Evolutionary conservation across 768 basidiomycete species (phyloP).

Genomic region (Pleurotus sapidus): DNA sequence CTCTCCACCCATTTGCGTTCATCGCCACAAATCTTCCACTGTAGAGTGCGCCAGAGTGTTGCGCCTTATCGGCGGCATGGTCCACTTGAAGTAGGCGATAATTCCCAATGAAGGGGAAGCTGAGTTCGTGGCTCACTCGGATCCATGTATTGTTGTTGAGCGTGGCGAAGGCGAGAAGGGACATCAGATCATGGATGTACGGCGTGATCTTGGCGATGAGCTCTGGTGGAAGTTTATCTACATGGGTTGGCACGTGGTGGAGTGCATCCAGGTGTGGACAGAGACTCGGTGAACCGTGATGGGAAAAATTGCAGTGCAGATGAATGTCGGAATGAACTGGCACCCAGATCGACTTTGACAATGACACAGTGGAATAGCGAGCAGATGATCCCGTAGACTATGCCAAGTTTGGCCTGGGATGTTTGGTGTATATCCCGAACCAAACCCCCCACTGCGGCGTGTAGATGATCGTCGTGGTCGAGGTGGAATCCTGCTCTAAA

Average conservation of each 20-base stretch:
- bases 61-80: too few relatives aligned
- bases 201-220: background rate
- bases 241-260: background rate
- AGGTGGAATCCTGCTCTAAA: slow-evolving; percentile 16
- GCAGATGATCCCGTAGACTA: background rate
- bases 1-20: too few relatives aligned
- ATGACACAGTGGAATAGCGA: background rate
- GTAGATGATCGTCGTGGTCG: slow-evolving; percentile 13
- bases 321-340: background rate
- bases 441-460: background rate
- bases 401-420: background rate
- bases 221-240: background rate
- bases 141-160: too few relatives aligned
- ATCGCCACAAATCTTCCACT: too few relatives aligned
- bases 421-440: background rate
- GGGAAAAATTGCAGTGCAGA: slow-evolving; percentile 1
- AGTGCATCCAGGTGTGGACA: slow-evolving; percentile 8
- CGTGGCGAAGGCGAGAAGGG: too few relatives aligned
- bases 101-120: too few relatives aligned
- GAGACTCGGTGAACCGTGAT: background rate
- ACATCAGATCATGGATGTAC: background rate
- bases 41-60: too few relatives aligned
- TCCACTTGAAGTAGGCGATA: too few relatives aligned
- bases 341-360: background rate
- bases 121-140: too few relatives aligned